Base-by-base conservation (phyloP, 164 flowering plant genomes). In the Magnolia kwangsiensis region DNA sequence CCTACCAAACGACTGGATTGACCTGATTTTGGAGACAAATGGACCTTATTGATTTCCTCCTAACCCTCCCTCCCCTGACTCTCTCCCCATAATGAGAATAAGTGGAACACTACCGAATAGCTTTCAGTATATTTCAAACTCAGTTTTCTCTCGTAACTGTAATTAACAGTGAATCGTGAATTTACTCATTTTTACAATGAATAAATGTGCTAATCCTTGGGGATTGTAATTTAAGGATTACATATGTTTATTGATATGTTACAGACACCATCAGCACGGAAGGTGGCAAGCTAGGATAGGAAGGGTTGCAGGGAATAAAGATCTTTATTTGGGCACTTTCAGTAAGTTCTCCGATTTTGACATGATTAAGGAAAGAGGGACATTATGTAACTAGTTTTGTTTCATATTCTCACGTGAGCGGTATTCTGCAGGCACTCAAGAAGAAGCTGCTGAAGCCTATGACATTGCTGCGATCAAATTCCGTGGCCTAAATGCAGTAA, bases 391-490 rank as follows among this genome's bases (percentile, higher is more conserved):
- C 61, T 13, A 27, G 29, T 70, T 19, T 18, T 67, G 13, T 67
- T 18, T 67, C 8, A 2, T 67, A 13, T 67, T 66, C 72, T 74
- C 59, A 70, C 19, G 5, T 67, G 3, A 24, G 19, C 4, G 24
- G 71, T 3, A 4, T 29, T 67, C 27, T 67, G 1, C 65, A 94
- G 98, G 96, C 78, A 94, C 98, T 7, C 98, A 94, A 82, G 98
- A 95, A 77, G 98, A 95, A 84, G 98, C 98, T 66, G 98, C 98
- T 1, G 98, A 95, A 80, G 98, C 97, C 5, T 95, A 95, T 69
- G 98, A 95, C 87, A 91, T 95, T 50, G 98, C 98, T n/a, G 98
- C 98, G 11, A 95, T 95, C 7, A 95, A 93, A 76, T 95, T 95
- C 84, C 87, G 98, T 0, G 97, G 98, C 27, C 84, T 93, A 18